A percentile compares a stretch with the other conserved stretches of the same genome.
phyloP scores from a whole-genome alignment of 2,329 filamentous ascomycete species.

The Elsinoe australis region DNA sequence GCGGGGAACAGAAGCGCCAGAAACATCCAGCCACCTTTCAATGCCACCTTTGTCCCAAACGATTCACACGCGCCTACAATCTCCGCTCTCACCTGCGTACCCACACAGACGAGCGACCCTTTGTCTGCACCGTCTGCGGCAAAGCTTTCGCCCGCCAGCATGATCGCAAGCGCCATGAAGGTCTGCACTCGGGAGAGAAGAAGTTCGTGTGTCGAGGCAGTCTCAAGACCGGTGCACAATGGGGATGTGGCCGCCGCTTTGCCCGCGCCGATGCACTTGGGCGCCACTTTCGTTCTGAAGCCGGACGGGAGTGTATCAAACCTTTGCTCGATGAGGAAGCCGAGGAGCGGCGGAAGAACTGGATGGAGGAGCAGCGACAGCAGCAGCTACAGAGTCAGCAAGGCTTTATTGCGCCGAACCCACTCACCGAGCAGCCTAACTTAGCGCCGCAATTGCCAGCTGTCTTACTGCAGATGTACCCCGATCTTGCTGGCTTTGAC shows the following conservation, averaged over 20 bases:
- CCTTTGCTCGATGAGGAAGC: conserved; percentile 94
- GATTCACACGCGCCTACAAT: conserved; percentile 95
- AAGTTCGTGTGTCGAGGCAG: conserved; percentile 96
- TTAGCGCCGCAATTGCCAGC: conserved; percentile 60
- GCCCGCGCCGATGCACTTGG: conserved; percentile 92
- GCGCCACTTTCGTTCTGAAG: conserved; percentile 79
- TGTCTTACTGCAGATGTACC: conserved; percentile 83
- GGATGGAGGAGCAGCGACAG: conserved; percentile 51
- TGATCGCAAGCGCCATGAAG: conserved; percentile 94
- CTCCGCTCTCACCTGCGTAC: conserved; percentile 89
- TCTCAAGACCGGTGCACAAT: conserved; percentile 71
- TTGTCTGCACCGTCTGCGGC: conserved; percentile 92
- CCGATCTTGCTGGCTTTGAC: conserved; percentile 80
- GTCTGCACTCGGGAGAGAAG: conserved; percentile 93
- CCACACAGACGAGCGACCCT: conserved; percentile 93
- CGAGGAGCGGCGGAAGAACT: conserved; percentile 65
- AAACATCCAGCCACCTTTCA: conserved; percentile 98
- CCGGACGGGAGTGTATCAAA: conserved; percentile 91
- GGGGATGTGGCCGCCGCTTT: conserved; percentile 90
- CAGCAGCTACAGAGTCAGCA: conserved; percentile 54
- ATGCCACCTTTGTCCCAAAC: conserved; percentile 85
- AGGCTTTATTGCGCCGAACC: conserved; percentile 31
- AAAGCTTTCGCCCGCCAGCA: conserved; percentile 98
- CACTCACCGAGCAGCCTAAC: conserved; percentile 32
- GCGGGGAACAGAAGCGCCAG: conserved; percentile 68